Base-by-base conservation (phyloP, 1,139 yeast genomes). In the Protomyces arabidopsidicola region DNA sequence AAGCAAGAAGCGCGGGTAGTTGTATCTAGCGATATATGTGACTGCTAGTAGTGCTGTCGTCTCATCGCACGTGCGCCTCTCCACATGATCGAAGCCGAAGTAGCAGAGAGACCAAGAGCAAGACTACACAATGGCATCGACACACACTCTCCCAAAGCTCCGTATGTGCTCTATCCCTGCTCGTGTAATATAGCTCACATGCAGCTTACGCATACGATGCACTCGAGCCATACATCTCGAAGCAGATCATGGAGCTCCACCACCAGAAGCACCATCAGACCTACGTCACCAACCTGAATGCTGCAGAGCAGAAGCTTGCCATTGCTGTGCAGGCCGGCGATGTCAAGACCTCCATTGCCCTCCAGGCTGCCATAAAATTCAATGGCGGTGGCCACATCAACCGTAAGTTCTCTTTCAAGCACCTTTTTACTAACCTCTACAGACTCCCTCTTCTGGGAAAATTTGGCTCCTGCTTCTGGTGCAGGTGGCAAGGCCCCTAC, bases 181-280 rank as follows among this genome's bases (percentile, higher is more conserved):
- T 53, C n/a, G 9, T 42, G 5, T 16, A 1, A n/a, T 9, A 5
- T 0, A 42, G 12, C 24, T 18, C 5, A 42, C 20, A 16, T 4
- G 8, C 6, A 42, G 48, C 48, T 8, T 64, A 60, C 60, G 65
- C 54, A 20, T 64, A 64, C 66, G 51, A 60, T 42, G 97, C 93
- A 27, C 81, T 91, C 68, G 98, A 91, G 79, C 98, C 98, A 65
- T 83, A 79, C 78, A 90, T 91, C 71, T 86, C 96, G 53, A 96
- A 90, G 61, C 84, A 88, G 74, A 90, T 91, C 78, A 91, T 90
- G 77, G 51, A 69, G 66, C 71, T 77, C 64, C 98, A 91, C 80
- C 87, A 91, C 82, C 81, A 86, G 71, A 90, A 91, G 80, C 98
- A 91, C 78, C 97, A 91, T 77, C 96, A 90, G 78, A 88, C 97